Percentiles rank a stretch among this genome's conserved stretches.
These are phyloP conservation scores for Pythium brassicae DNA, from an alignment of 352 stramenopile genomes.

Conservation along the genomic window DNA sequence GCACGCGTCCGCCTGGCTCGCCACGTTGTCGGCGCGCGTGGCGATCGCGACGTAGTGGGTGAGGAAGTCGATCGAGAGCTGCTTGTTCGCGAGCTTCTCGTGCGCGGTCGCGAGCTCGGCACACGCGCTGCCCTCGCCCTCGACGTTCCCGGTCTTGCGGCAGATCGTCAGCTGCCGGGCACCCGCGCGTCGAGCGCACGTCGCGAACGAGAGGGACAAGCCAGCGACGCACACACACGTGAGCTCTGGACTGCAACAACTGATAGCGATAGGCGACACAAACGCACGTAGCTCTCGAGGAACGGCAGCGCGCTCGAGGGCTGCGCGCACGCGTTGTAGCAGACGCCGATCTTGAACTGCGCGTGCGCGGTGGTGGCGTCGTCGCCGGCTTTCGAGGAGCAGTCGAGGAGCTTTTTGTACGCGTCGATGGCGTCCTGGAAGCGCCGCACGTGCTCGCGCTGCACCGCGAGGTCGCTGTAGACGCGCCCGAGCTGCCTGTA, in stretches of 20 bases:
- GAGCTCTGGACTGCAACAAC: neutral
- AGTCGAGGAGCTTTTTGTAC: conserved; percentile 76
- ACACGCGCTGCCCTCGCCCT: conserved; percentile 82
- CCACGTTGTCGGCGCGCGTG: conserved; percentile 72
- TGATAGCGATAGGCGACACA: no score
- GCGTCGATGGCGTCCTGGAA: conserved; percentile 57
- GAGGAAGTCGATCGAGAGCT: conserved; percentile 84
- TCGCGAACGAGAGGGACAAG: no score
- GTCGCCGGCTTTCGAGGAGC: conserved; percentile 58
- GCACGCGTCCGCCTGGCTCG: conserved; percentile 86
- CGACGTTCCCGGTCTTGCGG: conserved; percentile 43
- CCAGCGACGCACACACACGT: neutral
- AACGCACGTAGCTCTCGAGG: conserved; percentile 72
- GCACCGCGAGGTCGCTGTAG: conserved; percentile 59
- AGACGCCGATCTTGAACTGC: conserved; percentile 75
- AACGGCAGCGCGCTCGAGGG: conserved; percentile 72
- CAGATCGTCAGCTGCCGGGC: conserved; percentile 62
- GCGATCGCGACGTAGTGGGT: conserved; percentile 83
- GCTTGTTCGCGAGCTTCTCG: conserved; percentile 73
- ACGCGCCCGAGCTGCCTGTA: conserved; percentile 71
- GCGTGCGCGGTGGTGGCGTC: conserved; percentile 45
- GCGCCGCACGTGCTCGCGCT: conserved; percentile 30
- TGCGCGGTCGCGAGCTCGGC: conserved; percentile 87
- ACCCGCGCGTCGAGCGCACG: no score
- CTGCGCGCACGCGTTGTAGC: conserved; percentile 65